Conservation (phyloP, 139 green algal genomes). For the Chlorella sp. region DNA sequence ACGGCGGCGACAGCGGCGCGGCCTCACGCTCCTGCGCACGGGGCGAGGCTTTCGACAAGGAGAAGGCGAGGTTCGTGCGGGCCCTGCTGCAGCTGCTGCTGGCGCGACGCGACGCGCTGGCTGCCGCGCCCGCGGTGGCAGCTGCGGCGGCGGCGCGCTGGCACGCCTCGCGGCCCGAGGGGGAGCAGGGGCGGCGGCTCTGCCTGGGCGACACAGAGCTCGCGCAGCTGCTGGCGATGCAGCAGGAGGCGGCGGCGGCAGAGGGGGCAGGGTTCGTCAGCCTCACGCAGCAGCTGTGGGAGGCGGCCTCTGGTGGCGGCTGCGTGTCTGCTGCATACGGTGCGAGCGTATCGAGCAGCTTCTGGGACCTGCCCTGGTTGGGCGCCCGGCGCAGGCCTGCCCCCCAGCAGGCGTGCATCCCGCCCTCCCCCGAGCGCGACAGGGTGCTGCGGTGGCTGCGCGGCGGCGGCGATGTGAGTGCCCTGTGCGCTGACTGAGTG, state of each 20-base stretch:
- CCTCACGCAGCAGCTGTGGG: slow-evolving; percentile 8
- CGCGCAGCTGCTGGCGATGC: slow-evolving; percentile 13
- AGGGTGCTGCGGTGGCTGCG: too few species aligned
- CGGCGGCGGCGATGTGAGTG: too few species aligned
- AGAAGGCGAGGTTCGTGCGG: slow-evolving; percentile 67
- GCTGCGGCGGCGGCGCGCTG: not conserved
- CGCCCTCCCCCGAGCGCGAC: too few species aligned
- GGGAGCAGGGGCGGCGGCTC: not conserved
- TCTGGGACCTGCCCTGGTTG: too few species aligned
- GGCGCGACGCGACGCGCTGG: not conserved
- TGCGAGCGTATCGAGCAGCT: too few species aligned
- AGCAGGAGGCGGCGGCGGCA: slow-evolving; percentile 5
- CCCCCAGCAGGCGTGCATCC: too few species aligned
- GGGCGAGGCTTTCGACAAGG: slow-evolving; percentile 52
- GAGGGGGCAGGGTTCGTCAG: slow-evolving; percentile 3
- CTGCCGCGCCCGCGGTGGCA: not conserved
- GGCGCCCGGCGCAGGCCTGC: too few species aligned
- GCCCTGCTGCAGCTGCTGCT: slow-evolving; percentile 56
- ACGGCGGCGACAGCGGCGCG: not conserved
- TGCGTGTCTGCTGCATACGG: too few species aligned
- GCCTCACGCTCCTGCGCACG: not conserved
- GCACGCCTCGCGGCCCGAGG: not conserved
- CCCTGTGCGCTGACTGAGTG: too few species aligned
- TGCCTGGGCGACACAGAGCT: not conserved
- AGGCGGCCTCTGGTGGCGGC: too few species aligned